Conservation (phyloP, 345 rosid species). For the Eucalyptus curtisii region DNA sequence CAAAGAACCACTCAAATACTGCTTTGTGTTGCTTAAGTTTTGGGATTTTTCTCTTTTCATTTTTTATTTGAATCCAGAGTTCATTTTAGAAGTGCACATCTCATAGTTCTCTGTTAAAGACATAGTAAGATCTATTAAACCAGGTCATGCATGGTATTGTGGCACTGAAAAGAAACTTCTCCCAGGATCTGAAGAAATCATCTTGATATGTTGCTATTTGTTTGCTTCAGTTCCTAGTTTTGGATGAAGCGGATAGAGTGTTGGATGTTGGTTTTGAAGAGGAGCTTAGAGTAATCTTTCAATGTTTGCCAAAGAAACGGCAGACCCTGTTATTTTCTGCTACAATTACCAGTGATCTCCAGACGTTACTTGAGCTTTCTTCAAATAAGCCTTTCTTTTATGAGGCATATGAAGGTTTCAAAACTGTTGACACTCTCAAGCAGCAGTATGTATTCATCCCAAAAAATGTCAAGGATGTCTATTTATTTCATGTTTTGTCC, state of each 20-base stretch:
- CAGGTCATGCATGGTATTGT: background rate
- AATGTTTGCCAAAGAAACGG: conserved; percentile 60
- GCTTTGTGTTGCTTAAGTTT: background rate
- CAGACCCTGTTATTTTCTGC: conserved; percentile 93
- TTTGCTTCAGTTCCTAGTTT: conserved; percentile 50
- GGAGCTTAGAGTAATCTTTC: conserved; percentile 57
- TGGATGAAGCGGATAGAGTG: conserved; percentile 98
- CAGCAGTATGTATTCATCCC: conserved; percentile 70
- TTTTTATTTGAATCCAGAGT: background rate
- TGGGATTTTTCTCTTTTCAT: background rate
- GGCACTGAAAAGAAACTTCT: background rate
- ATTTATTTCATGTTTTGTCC: conserved; percentile 64
- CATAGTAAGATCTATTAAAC: background rate
- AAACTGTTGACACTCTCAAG: conserved; percentile 78
- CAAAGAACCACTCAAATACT: background rate
- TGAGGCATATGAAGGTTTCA: conserved; percentile 90
- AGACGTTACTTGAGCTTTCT: conserved; percentile 60
- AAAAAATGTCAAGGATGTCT: conserved; percentile 75
- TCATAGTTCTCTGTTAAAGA: background rate
- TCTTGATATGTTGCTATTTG: background rate
- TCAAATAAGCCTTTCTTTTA: conserved; percentile 87
- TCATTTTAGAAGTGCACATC: background rate
- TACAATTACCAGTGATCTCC: conserved; percentile 79
- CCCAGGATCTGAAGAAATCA: background rate
- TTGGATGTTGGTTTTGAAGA: conserved; percentile 95